Base-by-base conservation (phyloP, 805 yeast genomes). In the Wickerhamomyces silvicola region DNA sequence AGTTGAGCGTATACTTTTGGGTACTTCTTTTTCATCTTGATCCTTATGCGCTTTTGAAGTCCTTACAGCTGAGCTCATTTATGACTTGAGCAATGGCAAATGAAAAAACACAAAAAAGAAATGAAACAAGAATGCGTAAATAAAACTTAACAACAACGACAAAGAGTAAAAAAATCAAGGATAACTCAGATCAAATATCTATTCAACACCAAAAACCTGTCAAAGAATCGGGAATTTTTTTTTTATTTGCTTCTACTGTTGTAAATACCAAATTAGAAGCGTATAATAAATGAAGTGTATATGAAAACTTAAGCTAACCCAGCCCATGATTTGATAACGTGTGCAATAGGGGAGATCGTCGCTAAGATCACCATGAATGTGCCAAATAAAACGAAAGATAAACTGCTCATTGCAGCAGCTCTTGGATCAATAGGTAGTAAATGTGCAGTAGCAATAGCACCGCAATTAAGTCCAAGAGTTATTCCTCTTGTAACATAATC, bases 381-480 rank as follows among this genome's bases (percentile, higher is more conserved):
- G 6, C 94, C 94, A 50, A 73, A 83, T 14, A 81, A 50, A 14
- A 79, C 75, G 56, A 83, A 83, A 39, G 82, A 69, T 46, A 83
- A 63, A 6, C 81, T 70, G 39, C 85, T 75, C 68, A 83, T 73
- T 3, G 87, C 84, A 2, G 87, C 88, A 11, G 92, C 90, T 43
- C 90, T 62, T 10, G 92, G 82, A 47, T 82, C 87, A 20, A 68
- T 67, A 18, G 72, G 71, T 22, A 83, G 56, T 28, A 83, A 57
- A 53, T 80, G 81, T 0, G 90, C 88, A 3, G 94, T 81, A 4
- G 87, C 84, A 31, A 83, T 80, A 1, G 94, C 94, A 8, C 88
- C 85, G 48, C 88, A 81, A 48, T 79, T 80, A 31, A 80, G 68
- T 5, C 94, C 94, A 30, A 81, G 57, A 1, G 86, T 76, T 13